These are phyloP conservation scores for Sporothrix inflata DNA, from an alignment of 2,329 filamentous ascomycete species.

Conservation along the genomic window DNA sequence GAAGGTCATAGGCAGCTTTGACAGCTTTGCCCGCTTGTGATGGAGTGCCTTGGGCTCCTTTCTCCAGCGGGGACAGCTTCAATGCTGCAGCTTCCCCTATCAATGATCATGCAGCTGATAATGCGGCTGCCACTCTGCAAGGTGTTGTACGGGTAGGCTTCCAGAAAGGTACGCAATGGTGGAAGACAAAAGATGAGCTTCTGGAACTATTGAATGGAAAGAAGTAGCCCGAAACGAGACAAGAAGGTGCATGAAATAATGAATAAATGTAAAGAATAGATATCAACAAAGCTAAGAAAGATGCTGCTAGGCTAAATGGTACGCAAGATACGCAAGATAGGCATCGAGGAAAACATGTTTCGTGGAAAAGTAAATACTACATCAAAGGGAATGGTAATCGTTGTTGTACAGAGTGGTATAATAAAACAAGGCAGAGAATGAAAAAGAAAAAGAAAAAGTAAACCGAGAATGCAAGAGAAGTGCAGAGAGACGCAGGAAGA, in stretches of 20 bases:
- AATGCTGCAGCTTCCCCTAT: neutral
- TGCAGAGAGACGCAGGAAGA: neutral
- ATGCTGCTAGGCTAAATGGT: neutral
- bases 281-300: neutral
- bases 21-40: neutral
- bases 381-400: neutral
- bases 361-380: neutral
- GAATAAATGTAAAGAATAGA: neutral
- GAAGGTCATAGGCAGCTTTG: conserved; percentile 12
- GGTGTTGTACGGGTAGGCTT: neutral
- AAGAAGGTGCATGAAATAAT: neutral
- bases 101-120: neutral
- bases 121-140: neutral
- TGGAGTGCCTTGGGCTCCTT: too few species aligned
- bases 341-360: neutral
- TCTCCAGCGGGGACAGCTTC: neutral
- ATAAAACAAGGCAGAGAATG: conserved; percentile 15
- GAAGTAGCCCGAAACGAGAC: neutral
- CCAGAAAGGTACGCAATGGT: neutral
- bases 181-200: neutral
- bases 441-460: neutral
- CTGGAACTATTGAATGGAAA: neutral
- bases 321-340: neutral
- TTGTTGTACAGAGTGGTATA: conserved; percentile 20
- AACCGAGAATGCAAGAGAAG: neutral